A percentile compares a stretch with the other conserved stretches of the same genome.
Conservation (phyloP, 352 stramenopile species). For the Synura sp. region DNA sequence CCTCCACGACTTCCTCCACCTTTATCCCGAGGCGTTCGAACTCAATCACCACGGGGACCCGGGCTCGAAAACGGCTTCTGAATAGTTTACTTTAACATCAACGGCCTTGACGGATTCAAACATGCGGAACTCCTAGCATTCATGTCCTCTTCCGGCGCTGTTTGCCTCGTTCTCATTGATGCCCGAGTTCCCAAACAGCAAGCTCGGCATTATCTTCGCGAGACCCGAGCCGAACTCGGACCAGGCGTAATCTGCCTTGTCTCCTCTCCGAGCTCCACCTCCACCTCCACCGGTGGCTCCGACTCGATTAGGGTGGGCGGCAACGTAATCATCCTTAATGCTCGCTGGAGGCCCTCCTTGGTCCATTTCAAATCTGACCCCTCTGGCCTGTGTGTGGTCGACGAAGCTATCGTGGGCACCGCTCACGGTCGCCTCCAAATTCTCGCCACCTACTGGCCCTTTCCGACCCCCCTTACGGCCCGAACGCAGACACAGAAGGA, state of each 20-base stretch:
- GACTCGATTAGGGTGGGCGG: no score
- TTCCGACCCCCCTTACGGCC: no score
- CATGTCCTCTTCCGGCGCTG: neutral
- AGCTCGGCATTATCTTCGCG: constrained; percentile 1
- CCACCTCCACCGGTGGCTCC: neutral
- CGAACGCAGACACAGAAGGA: no score
- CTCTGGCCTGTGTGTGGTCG: no score
- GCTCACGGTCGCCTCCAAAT: no score
- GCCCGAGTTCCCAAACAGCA: constrained; percentile 19
- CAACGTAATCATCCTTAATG: no score
- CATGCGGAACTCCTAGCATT: no score
- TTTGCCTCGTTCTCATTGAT: neutral
- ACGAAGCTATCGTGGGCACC: no score
- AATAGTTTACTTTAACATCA: constrained; percentile 17
- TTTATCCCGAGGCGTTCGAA: neutral
- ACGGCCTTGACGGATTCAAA: no score
- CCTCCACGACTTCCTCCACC: constrained; percentile 8
- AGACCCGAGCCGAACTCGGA: neutral
- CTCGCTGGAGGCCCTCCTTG: no score
- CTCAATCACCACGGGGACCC: constrained; percentile 5
- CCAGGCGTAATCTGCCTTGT: neutral
- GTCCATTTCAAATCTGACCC: no score
- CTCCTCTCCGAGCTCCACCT: neutral
- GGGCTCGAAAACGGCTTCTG: neutral
- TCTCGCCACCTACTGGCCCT: no score